These are phyloP conservation scores for Kentomonas sorsogonicus DNA, from an alignment of 208 protist genomes.

Conservation along the genomic window DNA sequence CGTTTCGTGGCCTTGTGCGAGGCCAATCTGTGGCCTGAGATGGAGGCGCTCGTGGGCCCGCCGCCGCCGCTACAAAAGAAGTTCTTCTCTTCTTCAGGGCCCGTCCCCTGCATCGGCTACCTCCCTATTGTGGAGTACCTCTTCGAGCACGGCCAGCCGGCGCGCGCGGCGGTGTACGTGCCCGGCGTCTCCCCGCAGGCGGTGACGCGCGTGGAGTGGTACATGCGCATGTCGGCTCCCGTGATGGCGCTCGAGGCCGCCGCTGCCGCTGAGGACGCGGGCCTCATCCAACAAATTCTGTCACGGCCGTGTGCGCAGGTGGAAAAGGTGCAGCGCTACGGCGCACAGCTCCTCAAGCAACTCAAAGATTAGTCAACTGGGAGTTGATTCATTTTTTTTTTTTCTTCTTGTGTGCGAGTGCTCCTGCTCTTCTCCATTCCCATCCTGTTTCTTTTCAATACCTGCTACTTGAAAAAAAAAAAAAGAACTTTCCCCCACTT, in stretches of 20 bases:
- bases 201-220: conserved; percentile 36
- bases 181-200: conserved; percentile 23
- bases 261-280: conserved; percentile 20
- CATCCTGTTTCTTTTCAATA: neutral
- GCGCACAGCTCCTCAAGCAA: conserved; percentile 17
- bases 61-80: conserved; percentile 19
- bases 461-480: no score
- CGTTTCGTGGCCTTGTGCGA: conserved; percentile 32
- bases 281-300: conserved; percentile 42
- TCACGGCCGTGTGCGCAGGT: conserved; percentile 22
- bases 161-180: conserved; percentile 32
- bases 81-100: conserved; percentile 19
- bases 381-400: conserved; percentile 4
- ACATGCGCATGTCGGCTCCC: conserved; percentile 30
- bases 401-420: neutral
- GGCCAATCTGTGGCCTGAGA: conserved; percentile 19
- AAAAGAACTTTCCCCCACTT: no score
- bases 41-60: conserved; percentile 25
- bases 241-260: conserved; percentile 47
- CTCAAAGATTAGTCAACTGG: neutral
- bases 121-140: conserved; percentile 28
- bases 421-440: neutral
- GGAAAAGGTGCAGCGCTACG: conserved; percentile 18
- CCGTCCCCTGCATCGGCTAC: conserved; percentile 22
- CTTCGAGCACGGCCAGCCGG: conserved; percentile 18